These are phyloP conservation scores for Hibiscus mutabilis DNA, from an alignment of 345 rosid species.

Conservation along the genomic window DNA sequence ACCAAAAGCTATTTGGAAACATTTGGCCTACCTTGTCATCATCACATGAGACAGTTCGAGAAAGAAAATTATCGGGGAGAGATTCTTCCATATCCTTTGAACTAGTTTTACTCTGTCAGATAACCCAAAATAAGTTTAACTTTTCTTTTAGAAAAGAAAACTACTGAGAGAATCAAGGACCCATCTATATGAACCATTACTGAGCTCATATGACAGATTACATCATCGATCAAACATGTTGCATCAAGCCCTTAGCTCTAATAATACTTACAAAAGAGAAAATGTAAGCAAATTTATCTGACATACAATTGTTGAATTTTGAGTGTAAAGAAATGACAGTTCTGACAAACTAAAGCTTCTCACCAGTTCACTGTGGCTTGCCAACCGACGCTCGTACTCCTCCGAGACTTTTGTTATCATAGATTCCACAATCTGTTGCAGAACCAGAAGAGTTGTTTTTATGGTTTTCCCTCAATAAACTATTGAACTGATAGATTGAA, in stretches of 20 bases:
- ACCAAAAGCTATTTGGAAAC: not conserved
- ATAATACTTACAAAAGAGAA: not conserved
- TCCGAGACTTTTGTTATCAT: conserved; percentile 69
- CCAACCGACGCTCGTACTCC: conserved; percentile 65
- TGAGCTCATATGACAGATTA: too few species aligned
- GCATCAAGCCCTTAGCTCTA: not conserved
- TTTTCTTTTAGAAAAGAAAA: too few species aligned
- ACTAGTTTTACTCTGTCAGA: conserved; percentile 40
- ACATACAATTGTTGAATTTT: too few species aligned
- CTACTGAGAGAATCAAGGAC: too few species aligned
- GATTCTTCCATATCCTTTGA: conserved; percentile 26
- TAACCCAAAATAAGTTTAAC: too few species aligned
- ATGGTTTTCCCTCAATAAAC: not conserved
- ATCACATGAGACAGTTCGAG: conserved; percentile 24
- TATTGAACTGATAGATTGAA: not conserved
- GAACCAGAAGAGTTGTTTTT: not conserved
- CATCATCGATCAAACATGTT: too few species aligned
- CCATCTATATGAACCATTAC: too few species aligned
- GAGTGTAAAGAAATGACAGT: not conserved
- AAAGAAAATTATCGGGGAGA: conserved; percentile 16
- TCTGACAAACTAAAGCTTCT: conserved; percentile 16
- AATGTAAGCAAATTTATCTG: not conserved
- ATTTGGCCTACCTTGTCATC: conserved; percentile 28
- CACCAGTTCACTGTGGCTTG: conserved; percentile 55
- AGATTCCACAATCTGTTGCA: conserved; percentile 65